Percentiles rank a stretch among this genome's conserved stretches.
These are phyloP conservation scores for Alternaria hordeiaustralica DNA, from an alignment of 2,329 filamentous ascomycete species.

Conservation along the genomic window DNA sequence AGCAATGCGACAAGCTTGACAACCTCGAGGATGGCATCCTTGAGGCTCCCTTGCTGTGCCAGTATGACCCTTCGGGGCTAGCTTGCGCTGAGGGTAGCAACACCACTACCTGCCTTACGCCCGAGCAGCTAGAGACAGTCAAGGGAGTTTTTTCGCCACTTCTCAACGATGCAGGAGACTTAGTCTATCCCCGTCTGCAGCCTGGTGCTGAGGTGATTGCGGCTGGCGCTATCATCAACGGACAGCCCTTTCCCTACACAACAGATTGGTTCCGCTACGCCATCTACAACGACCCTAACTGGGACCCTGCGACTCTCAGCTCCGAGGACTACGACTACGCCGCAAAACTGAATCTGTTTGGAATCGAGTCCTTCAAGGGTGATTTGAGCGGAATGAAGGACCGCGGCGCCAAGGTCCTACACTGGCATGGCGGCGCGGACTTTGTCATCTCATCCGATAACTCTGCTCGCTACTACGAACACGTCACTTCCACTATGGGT, in stretches of 20 bases:
- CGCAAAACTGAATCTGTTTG: conserved; percentile 44
- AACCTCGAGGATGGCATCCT: conserved; percentile 58
- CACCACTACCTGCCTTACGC: conserved; percentile 53
- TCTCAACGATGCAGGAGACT: conserved; percentile 50
- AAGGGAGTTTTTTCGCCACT: conserved; percentile 53
- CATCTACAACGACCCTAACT: conserved; percentile 55
- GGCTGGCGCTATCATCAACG: conserved; percentile 48
- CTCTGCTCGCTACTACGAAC: conserved; percentile 57
- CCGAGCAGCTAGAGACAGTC: conserved; percentile 53
- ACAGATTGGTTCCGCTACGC: conserved; percentile 59
- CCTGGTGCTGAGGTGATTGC: conserved; percentile 55
- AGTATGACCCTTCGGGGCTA: conserved; percentile 51
- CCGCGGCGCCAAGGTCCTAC: conserved; percentile 56
- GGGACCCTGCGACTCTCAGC: conserved; percentile 49
- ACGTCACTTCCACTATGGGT: conserved; percentile 55
- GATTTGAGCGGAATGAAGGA: conserved; percentile 47
- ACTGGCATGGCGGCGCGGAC: conserved; percentile 55
- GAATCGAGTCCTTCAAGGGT: conserved; percentile 52
- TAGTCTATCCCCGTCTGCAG: conserved; percentile 60
- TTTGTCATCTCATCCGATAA: conserved; percentile 54
- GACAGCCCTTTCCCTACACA: conserved; percentile 52
- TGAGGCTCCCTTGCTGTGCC: conserved; percentile 55
- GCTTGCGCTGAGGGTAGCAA: conserved; percentile 42
- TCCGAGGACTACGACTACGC: conserved; percentile 52
- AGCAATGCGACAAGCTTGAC: conserved; percentile 60